Percentiles rank a stretch among this genome's conserved stretches.
phyloP scores from a whole-genome alignment of 345 rosid species.

The Hevea brasiliensis region DNA sequence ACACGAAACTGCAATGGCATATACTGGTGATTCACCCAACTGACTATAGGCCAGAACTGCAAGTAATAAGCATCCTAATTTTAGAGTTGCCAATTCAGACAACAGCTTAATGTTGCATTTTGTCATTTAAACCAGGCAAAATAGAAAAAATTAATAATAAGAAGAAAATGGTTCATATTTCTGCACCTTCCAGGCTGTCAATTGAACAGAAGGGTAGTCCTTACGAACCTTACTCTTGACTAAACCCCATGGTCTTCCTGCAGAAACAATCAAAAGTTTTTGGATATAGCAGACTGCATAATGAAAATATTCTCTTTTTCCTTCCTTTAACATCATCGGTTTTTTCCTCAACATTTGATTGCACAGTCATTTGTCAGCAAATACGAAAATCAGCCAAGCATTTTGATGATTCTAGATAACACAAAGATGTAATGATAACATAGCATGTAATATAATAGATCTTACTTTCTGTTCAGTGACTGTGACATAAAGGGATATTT shows the following conservation, averaged over 20 bases:
- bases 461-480: neutral
- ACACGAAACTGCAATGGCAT: constrained; percentile 83
- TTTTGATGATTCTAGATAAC: neutral
- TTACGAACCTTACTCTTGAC: constrained; percentile 66
- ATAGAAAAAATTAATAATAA: neutral
- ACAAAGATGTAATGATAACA: neutral
- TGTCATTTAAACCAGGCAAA: neutral
- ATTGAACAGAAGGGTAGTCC: constrained; percentile 67
- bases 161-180: neutral
- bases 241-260: constrained; percentile 75
- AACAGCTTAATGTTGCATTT: neutral
- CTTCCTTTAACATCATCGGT: neutral
- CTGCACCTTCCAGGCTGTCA: constrained; percentile 89
- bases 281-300: neutral
- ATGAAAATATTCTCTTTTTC: neutral
- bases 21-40: constrained; percentile 83
- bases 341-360: neutral
- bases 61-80: constrained; percentile 14
- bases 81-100: neutral
- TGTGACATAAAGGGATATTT: neutral
- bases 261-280: constrained; percentile 3
- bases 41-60: constrained; percentile 92
- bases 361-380: neutral
- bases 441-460: neutral
- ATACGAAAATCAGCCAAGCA: neutral